Percentiles rank a stretch among this genome's conserved stretches.
Conservation (phyloP, 2,329 filamentous ascomycete species). For the Colletotrichum endophyticum region DNA sequence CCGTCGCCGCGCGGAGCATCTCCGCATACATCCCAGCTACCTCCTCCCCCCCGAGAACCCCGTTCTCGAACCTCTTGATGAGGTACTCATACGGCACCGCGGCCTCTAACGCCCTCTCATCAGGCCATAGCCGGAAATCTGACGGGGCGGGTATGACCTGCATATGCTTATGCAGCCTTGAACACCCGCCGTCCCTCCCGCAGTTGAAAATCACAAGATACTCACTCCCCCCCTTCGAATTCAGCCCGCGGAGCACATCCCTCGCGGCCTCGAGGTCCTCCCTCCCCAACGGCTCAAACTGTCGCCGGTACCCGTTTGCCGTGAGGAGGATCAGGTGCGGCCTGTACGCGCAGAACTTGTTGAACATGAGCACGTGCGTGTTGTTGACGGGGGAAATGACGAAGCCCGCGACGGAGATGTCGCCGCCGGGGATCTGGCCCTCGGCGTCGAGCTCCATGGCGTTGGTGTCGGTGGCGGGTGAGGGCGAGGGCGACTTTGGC, state of each 20-base stretch:
- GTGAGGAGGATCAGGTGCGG: conserved; percentile 54
- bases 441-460: not conserved
- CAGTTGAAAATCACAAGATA: conserved; percentile 53
- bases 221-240: conserved; percentile 11
- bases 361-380: conserved; percentile 50
- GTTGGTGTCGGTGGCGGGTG: not conserved
- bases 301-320: conserved; percentile 48
- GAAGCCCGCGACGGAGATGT: conserved; percentile 45
- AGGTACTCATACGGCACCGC: conserved; percentile 41
- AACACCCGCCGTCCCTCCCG: conserved; percentile 46
- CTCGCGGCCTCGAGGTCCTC: conserved; percentile 43
- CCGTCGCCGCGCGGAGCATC: conserved; percentile 26
- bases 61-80: conserved; percentile 28
- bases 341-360: conserved; percentile 52
- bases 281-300: conserved; percentile 43
- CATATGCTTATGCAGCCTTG: conserved; percentile 53
- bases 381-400: conserved; percentile 41
- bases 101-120: conserved; percentile 6
- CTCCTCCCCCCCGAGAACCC: not conserved
- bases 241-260: not conserved
- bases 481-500: not conserved
- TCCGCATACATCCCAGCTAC: conserved; percentile 28
- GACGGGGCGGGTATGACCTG: conserved; percentile 41
- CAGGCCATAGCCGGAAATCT: conserved; percentile 31
- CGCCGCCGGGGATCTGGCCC: conserved; percentile 37